A percentile compares a stretch with the other conserved stretches of the same genome.
Conservation (phyloP, 495 filamentous ascomycete genomes). For the Neurospora sp. region DNA sequence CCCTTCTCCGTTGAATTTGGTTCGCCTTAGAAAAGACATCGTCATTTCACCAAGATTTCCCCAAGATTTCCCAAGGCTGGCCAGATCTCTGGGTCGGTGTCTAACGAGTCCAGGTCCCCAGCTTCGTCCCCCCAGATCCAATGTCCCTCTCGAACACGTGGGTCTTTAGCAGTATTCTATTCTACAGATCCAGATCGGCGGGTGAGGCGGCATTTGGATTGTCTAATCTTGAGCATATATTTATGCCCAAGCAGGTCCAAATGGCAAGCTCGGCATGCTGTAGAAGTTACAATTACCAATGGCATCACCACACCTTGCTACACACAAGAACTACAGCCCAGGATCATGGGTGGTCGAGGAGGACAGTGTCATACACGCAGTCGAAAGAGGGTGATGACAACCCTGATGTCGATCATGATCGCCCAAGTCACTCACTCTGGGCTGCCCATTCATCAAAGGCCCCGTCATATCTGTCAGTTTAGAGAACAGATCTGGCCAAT, state of each 20-base stretch:
- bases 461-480: too few species aligned
- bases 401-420: too few species aligned
- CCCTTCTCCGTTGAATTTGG: not conserved
- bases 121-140: not conserved
- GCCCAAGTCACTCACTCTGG: too few species aligned
- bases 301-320: not conserved
- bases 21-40: not conserved
- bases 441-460: too few species aligned
- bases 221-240: not conserved
- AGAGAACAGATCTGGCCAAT: too few species aligned
- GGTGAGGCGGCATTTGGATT: not conserved
- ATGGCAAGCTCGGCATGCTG: not conserved
- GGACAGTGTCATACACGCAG: not conserved
- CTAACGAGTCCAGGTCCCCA: not conserved
- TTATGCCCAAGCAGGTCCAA: not conserved
- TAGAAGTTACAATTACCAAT: not conserved
- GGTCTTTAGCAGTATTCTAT: not conserved
- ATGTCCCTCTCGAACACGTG: not conserved
- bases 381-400: too few species aligned
- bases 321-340: not conserved
- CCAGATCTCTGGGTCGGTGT: not conserved
- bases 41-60: not conserved
- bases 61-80: not conserved
- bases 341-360: not conserved
- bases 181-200: not conserved